Percentiles rank a stretch among this genome's conserved stretches.
Evolutionary conservation across 1,284 basidiomycete genomes (phyloP).

Genomic region (Tilletia indica): DNA sequence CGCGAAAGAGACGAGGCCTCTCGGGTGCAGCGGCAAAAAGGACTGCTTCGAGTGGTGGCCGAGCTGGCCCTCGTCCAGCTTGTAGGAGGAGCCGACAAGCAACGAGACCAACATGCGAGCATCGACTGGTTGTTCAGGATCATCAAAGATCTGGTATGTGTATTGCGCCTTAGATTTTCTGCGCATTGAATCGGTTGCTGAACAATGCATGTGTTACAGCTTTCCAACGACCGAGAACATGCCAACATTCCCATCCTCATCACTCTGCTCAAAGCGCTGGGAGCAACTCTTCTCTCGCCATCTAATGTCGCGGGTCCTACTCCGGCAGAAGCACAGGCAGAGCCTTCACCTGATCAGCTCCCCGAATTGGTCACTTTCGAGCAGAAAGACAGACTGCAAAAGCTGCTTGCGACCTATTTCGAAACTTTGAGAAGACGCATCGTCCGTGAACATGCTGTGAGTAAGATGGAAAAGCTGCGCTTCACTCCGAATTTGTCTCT

Average conservation of each 20-base stretch:
- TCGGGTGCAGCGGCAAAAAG: slow-evolving; percentile 77
- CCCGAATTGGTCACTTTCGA: slow-evolving; percentile 66
- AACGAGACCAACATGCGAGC: slow-evolving; percentile 24
- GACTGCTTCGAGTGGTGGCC: slow-evolving; percentile 78
- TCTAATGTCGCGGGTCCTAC: slow-evolving; percentile 53
- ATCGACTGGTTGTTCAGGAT: slow-evolving; percentile 64
- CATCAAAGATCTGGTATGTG: slow-evolving; percentile 63
- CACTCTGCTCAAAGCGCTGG: slow-evolving; percentile 79
- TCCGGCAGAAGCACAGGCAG: slow-evolving; percentile 55
- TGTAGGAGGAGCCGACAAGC: slow-evolving; percentile 53
- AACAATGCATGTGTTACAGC: slow-evolving; percentile 59
- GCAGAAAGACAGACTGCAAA: slow-evolving; percentile 80
- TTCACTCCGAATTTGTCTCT: neutral
- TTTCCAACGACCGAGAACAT: slow-evolving; percentile 79
- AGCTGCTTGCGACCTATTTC: slow-evolving; percentile 90
- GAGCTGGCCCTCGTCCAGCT: slow-evolving; percentile 83
- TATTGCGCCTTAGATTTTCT: slow-evolving; percentile 10
- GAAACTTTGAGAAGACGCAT: slow-evolving; percentile 86
- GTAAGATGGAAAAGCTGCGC: neutral
- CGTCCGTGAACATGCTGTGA: slow-evolving; percentile 71
- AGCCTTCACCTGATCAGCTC: slow-evolving; percentile 61
- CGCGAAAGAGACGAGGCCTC: slow-evolving; percentile 87
- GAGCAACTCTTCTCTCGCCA: slow-evolving; percentile 69
- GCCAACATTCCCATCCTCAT: slow-evolving; percentile 79
- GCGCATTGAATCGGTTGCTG: neutral